Percentiles rank a stretch among this genome's conserved stretches.
phyloP scores from a whole-genome alignment of 129 eudicot species.

The Solidago caesia region DNA sequence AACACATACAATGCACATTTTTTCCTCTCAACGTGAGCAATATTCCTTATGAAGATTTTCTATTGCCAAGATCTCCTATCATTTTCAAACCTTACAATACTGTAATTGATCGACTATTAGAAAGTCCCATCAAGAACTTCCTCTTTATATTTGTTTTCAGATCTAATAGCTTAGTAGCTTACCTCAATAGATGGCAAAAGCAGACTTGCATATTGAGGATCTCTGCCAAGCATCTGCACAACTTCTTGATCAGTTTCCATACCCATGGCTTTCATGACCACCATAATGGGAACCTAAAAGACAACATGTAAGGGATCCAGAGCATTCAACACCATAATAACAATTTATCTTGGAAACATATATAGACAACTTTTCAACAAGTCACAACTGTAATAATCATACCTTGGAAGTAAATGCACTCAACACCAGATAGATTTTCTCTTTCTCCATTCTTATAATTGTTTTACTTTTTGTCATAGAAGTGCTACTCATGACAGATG shows the following conservation, averaged over 20 bases:
- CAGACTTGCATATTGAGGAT: constrained; percentile 81
- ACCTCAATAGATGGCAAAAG: constrained; percentile 98
- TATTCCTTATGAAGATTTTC: not conserved
- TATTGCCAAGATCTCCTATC: constrained; percentile 7
- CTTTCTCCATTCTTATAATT: constrained; percentile 77
- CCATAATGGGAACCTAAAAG: constrained; percentile 85
- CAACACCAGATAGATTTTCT: constrained; percentile 65
- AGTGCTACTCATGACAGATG: constrained; percentile 91
- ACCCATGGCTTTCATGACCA: constrained; percentile 97
- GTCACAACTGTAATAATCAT: not conserved
- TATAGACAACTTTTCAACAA: not conserved
- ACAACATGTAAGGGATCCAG: not conserved
- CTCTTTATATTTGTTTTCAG: not conserved
- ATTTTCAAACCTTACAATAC: constrained; percentile 4
- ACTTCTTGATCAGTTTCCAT: constrained; percentile 98
- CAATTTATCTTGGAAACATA: not conserved
- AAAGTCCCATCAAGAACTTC: not conserved
- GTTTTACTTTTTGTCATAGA: constrained; percentile 77
- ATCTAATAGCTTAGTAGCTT: constrained; percentile 18
- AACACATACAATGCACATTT: not conserved
- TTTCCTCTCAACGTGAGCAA: not conserved
- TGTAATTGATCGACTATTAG: not conserved
- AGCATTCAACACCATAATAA: not conserved
- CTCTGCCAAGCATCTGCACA: constrained; percentile 98
- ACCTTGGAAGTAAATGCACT: constrained; percentile 51